Conservation (phyloP, 208 protist species). For the Leishmania tropica region DNA sequence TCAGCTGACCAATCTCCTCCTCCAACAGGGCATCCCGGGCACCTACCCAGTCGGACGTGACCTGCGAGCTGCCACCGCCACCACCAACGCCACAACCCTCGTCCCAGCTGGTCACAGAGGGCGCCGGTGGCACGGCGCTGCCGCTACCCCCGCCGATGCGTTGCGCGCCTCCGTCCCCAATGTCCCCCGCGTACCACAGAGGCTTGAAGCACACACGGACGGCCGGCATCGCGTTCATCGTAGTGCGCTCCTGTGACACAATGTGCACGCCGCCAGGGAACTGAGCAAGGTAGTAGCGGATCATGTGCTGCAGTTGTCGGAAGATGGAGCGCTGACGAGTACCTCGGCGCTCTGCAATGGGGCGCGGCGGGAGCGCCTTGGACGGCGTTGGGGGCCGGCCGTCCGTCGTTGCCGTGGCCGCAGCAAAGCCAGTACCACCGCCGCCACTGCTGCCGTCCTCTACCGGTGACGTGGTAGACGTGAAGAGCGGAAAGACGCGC, state of each 20-base stretch:
- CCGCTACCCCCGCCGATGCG: constrained; percentile 6
- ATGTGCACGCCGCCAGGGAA: constrained; percentile 53
- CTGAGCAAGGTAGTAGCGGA: constrained; percentile 55
- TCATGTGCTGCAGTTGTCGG: constrained; percentile 57
- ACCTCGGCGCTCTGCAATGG: constrained; percentile 10
- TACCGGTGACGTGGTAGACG: constrained; percentile 5
- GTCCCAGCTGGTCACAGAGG: constrained; percentile 21
- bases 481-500: constrained; percentile 42
- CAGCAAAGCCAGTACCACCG: neutral
- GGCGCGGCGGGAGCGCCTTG: neutral
- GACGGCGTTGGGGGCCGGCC: constrained; percentile 9
- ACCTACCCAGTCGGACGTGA: constrained; percentile 42
- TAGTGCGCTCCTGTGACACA: constrained; percentile 54
- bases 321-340: constrained; percentile 26
- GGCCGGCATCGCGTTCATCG: constrained; percentile 51
- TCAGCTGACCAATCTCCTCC: constrained; percentile 67
- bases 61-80: constrained; percentile 28
- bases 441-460: neutral
- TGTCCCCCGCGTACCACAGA: constrained; percentile 12
- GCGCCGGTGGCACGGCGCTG: constrained; percentile 5
- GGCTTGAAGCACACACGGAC: constrained; percentile 62
- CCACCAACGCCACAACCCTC: constrained; percentile 20
- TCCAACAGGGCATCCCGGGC: constrained; percentile 49
- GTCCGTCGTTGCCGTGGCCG: constrained; percentile 7
- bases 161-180: neutral